A percentile compares a stretch with the other conserved stretches of the same genome.
Evolutionary conservation across 2,329 filamentous ascomycete genomes (phyloP).

Genomic region (Apiospora arundinis): DNA sequence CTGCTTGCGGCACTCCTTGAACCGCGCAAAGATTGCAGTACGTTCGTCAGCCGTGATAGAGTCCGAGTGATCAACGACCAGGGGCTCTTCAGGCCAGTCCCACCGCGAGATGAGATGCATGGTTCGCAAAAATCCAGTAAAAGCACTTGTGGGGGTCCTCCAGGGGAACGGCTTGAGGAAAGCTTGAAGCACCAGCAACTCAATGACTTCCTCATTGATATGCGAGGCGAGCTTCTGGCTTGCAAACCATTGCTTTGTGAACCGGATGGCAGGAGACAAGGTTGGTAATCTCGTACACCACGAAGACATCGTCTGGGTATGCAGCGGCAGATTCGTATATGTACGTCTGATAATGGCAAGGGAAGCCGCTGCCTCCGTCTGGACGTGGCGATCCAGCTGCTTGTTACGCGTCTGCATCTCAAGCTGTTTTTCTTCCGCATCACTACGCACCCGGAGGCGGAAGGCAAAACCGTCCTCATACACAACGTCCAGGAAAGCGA

Average conservation of each 20-base stretch:
- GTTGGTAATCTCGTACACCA: slow-evolving; percentile 81
- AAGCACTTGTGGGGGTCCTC: slow-evolving; percentile 75
- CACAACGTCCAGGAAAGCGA: slow-evolving; percentile 81
- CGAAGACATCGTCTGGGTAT: slow-evolving; percentile 81
- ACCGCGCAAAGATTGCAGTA: slow-evolving; percentile 69
- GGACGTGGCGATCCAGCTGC: slow-evolving; percentile 65
- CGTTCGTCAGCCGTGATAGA: slow-evolving; percentile 68
- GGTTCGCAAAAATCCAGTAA: slow-evolving; percentile 82
- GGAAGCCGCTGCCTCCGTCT: slow-evolving; percentile 72
- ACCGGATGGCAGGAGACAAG: slow-evolving; percentile 80
- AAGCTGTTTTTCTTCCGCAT: slow-evolving; percentile 82
- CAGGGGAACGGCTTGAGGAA: slow-evolving; percentile 87
- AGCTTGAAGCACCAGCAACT: slow-evolving; percentile 78
- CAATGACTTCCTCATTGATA: slow-evolving; percentile 80
- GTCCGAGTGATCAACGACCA: slow-evolving; percentile 78
- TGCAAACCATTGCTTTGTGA: slow-evolving; percentile 90
- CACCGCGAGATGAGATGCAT: slow-evolving; percentile 82
- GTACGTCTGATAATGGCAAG: slow-evolving; percentile 74
- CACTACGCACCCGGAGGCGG: slow-evolving; percentile 86
- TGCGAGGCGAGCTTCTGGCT: slow-evolving; percentile 80
- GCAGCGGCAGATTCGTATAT: slow-evolving; percentile 75
- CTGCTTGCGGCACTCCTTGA: slow-evolving; percentile 85
- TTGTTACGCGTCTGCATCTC: slow-evolving; percentile 81
- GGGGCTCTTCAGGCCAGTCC: slow-evolving; percentile 87
- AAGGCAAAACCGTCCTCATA: slow-evolving; percentile 77